Evolutionary conservation across 1,284 basidiomycete genomes (phyloP).

Genomic region (Cystobasidium pallidum): DNA sequence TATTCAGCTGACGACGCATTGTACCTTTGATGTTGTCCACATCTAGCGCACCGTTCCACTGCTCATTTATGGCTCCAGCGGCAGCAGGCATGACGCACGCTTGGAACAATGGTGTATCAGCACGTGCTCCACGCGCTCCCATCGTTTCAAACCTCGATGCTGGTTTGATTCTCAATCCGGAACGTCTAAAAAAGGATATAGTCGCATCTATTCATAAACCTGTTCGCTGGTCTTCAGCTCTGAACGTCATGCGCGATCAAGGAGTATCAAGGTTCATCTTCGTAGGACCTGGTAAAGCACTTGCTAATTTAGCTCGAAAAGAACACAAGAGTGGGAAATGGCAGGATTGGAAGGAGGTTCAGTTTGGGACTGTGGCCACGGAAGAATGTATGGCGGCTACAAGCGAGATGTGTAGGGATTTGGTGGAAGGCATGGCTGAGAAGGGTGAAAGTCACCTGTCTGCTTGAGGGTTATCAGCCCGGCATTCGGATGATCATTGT

Average conservation of each 20-base stretch:
- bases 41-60: slow-evolving; percentile 53
- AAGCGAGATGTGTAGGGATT: slow-evolving; percentile 31
- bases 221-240: slow-evolving; percentile 52
- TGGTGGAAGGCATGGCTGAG: slow-evolving; percentile 11
- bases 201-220: slow-evolving; percentile 53
- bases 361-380: slow-evolving; percentile 43
- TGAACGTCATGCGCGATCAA: slow-evolving; percentile 46
- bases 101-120: slow-evolving; percentile 45
- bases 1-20: background rate
- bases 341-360: slow-evolving; percentile 25
- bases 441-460: background rate
- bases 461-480: background rate
- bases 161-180: slow-evolving; percentile 47
- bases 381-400: slow-evolving; percentile 37
- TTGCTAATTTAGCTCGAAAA: slow-evolving; percentile 53
- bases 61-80: slow-evolving; percentile 54
- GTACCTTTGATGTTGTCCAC: background rate
- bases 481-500: no score
- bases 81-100: slow-evolving; percentile 52
- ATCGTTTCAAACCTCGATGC: slow-evolving; percentile 52
- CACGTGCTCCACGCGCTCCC: slow-evolving; percentile 48
- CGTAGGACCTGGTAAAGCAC: slow-evolving; percentile 54
- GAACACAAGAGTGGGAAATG: slow-evolving; percentile 46
- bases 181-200: slow-evolving; percentile 49
- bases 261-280: slow-evolving; percentile 49